Evolutionary conservation across 2,329 filamentous ascomycete genomes (phyloP), one percentile per base, ranked within the genome.

Genomic region (Cordyceps tenuipes): DNA sequence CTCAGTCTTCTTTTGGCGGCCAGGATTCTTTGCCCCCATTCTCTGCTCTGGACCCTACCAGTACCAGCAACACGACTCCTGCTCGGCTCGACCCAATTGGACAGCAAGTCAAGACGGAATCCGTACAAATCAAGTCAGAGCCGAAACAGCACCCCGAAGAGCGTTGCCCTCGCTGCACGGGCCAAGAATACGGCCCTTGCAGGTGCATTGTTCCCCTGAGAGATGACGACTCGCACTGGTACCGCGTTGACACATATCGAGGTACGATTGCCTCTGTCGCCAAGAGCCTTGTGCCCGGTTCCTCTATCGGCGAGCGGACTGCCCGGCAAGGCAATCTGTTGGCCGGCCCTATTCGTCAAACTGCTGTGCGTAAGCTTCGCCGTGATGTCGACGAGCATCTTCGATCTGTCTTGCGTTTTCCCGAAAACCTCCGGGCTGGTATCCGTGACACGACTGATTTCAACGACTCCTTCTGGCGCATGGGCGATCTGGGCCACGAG

Each of bases 391-490:
- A 60, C 19, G 44, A 55, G 6, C 44, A 60, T 15, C 51, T 60
- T 5, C 58, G 58, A 13, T 55, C 49, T 5, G 36, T 36, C 36
- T 23, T 60, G 6, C 51, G 58, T 12, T 60, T 50, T 26, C 52
- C 58, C 26, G 58, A 60, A 34, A 51, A 48, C 34, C 44, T 60
- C 17, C 44, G 52, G 6, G 26, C 23, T 15, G 36, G 41, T 7
- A 55, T 60, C 21, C 58, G 58, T 36, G 58, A 60, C 36, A 60
- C 29, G 17, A 55, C 58, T 31, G 58, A 60, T 52, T 60, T 56
- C 7, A 48, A 50, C 26, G 58, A 60, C 36, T 56, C 53, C 17
- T 58, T 57, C 43, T 61, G 60, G 60, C 60, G 60, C 17, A 57
- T 56, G 53, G 47, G 46, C 17, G 52, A 57, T 44, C 29, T 57